Base-by-base conservation (phyloP, 2,329 filamentous ascomycete genomes). In the Penicillium griseofulvum region DNA sequence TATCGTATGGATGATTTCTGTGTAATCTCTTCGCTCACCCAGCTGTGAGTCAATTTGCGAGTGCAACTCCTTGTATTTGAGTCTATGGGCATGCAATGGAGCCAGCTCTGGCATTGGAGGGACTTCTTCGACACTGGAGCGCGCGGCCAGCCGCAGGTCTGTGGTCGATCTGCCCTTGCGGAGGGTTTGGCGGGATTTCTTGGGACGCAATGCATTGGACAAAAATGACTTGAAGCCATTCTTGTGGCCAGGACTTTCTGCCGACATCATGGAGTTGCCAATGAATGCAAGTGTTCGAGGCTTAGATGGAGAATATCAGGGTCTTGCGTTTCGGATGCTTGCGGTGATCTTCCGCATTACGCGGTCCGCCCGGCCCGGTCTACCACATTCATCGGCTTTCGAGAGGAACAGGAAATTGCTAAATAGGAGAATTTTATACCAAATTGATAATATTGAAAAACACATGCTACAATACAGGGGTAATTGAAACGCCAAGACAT, bases 11-110 rank as follows among this genome's bases (percentile, higher is more conserved):
- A 74, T 59, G 17, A 74, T 70, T 14, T 68, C 60, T 2, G 72
- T 74, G 45, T 71, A 74, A 52, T 74, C 72, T 36, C 54, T 64
- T 44, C 62, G 66, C 51, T 74, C 72, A 16, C 72, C 72, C n/a
- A 71, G 57, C 54, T 74, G 72, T 5, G 66, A 65, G 42, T 74
- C 71, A 6, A 72, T 48, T 24, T 66, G 57, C 5, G 65, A 56
- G 44, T 70, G 64, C 1, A 60, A 33, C 11, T 65, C 58, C 48
- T 54, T 60, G 58, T 74, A 74, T 54, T 72, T 73, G 29, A 64
- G 50, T 33, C 69, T 66, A 54, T 74, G 72, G 17, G 65, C 64
- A 37, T 72, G 61, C 34, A 74, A 62, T 6, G 72, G 71, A 3
- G 72, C 66, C 6, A 74, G 44, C 14, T 65, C 52, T 24, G 68